Evolutionary conservation across 352 stramenopile species (phyloP).

Genomic region (Phytophthora pini): DNA sequence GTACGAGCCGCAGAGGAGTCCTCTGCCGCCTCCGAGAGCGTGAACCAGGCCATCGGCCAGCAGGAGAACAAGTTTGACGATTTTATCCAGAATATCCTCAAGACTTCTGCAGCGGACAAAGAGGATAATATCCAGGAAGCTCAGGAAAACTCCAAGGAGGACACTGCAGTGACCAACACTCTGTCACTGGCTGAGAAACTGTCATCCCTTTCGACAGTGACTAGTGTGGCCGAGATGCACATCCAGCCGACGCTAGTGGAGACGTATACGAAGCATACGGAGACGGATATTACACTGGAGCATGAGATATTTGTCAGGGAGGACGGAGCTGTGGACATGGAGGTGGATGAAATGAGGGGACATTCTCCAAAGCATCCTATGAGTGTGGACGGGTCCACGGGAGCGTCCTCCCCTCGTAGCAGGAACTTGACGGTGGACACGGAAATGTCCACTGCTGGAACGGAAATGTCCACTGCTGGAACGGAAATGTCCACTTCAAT

Average conservation of each 20-base stretch:
- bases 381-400: conserved; percentile 35
- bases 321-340: conserved; percentile 45
- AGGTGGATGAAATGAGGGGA: conserved; percentile 38
- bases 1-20: conserved; percentile 62
- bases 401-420: conserved; percentile 46
- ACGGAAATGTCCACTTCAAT: conserved; percentile 26
- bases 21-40: conserved; percentile 46
- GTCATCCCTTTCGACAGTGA: conserved; percentile 74
- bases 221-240: conserved; percentile 78
- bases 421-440: conserved; percentile 59
- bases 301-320: conserved; percentile 74
- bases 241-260: conserved; percentile 84
- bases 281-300: conserved; percentile 86
- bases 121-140: conserved; percentile 25
- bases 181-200: conserved; percentile 83
- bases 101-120: conserved; percentile 45
- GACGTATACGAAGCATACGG: conserved; percentile 86
- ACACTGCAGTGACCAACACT: conserved; percentile 41
- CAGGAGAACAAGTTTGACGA: conserved; percentile 81
- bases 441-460: conserved; percentile 34
- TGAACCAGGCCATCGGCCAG: conserved; percentile 68
- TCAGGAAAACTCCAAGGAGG: conserved; percentile 15
- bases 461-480: conserved; percentile 25
- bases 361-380: conserved; percentile 41
- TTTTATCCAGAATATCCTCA: conserved; percentile 89